phyloP scores from a whole-genome alignment of 305 asterid species.

The Fraxinus nigra region DNA sequence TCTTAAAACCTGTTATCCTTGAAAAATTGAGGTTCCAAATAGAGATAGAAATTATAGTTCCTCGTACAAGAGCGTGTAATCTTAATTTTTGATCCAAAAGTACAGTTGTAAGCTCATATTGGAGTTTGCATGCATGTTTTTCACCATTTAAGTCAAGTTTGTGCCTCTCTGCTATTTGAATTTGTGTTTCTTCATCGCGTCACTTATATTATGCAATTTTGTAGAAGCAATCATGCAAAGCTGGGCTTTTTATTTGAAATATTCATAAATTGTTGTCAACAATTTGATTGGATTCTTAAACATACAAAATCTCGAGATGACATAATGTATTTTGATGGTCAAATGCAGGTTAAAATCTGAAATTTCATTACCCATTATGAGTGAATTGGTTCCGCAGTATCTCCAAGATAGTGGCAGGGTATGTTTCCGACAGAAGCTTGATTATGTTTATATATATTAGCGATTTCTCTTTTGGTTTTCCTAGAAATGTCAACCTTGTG shows the following conservation, averaged over 20 bases:
- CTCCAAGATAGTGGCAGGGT: conserved; percentile 96
- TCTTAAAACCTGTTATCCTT: background rate
- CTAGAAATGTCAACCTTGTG: conserved; percentile 2
- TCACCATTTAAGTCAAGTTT: background rate
- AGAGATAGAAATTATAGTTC: background rate
- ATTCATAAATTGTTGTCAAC: conserved; percentile 9
- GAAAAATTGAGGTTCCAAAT: background rate
- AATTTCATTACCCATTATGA: conserved; percentile 80
- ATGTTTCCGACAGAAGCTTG: conserved; percentile 26
- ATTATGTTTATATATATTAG: conserved; percentile 15
- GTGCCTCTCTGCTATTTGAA: conserved; percentile 2
- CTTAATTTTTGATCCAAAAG: conserved; percentile 13
- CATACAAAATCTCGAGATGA: conserved; percentile 5
- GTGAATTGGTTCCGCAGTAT: conserved; percentile 88
- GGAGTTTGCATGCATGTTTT: background rate
- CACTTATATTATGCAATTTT: conserved; percentile 17
- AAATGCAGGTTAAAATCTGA: conserved; percentile 82
- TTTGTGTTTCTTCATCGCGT: conserved; percentile 5
- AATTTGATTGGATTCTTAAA: background rate
- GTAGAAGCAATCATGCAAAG: conserved; percentile 12
- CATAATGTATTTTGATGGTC: conserved; percentile 23
- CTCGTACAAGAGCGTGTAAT: background rate
- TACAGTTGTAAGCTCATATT: conserved; percentile 3
- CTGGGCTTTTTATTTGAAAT: conserved; percentile 1
- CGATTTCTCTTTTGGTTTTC: conserved; percentile 13